Base-by-base conservation (phyloP, 2,329 filamentous ascomycete genomes). In the Arthrobotrys entomopaga region DNA sequence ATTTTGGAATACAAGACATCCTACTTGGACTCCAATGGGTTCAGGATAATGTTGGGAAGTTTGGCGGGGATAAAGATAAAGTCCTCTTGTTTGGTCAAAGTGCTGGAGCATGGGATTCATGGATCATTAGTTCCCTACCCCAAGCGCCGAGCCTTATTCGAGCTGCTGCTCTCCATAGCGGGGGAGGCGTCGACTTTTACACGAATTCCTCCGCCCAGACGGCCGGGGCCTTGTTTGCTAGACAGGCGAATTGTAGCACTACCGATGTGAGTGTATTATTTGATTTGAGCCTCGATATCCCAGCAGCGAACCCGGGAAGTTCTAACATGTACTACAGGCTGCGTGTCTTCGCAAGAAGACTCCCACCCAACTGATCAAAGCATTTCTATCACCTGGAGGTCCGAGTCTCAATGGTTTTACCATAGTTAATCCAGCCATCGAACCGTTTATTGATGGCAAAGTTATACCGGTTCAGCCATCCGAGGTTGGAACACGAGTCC, bases 1-100 rank as follows among this genome's bases (percentile, higher is more conserved):
- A 91, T 78, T 86, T 82, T 1, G 89, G 89, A 0, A 80, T 91
- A 6, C 82, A 89, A 1, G 89, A 91, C 77, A 88, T 90, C 80
- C 83, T 87, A 16, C 83, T 86, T 24, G 82, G 86, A 1, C 79
- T 91, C 52, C 79, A 85, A 57, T 91, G 89, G 89, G 84, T 90
- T 0, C 83, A 87, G 77, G 81, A 84, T 40, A 82, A 91, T 71
- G 89, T 91, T 48, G 79, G 80, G 29, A 80, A 84, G 80, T 88
- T 88, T 73, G 86, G 87, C 6, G 88, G 88, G 0, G 84, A 89
- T 76, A 85, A 86, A 0, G 78, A 83, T 22, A 85, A 86, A 75
- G 85, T 90, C 29, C 85, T 88, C 0, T 84, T 90, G 53, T 85
- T 88, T 74, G 87, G 88, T 1, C 84, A 84, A n/a, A 88, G 86